phyloP scores from a whole-genome alignment of 306 rosid species.

The Vigna reflexopilosa region DNA sequence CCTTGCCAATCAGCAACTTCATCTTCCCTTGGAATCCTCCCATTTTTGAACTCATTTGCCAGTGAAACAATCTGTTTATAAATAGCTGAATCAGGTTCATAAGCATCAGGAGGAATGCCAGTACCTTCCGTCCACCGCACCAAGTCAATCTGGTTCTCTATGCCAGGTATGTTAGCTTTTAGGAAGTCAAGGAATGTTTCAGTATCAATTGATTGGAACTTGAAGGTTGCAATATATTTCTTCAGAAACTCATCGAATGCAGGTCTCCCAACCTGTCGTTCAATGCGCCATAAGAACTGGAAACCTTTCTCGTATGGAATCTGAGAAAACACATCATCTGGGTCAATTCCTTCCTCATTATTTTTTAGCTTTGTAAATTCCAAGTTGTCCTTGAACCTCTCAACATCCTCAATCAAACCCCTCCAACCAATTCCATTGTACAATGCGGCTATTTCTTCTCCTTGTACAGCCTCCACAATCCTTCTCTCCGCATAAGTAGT shows the following conservation, averaged over 20 bases:
- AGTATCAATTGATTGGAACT: constrained; percentile 88
- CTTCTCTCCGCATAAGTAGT: constrained; percentile 94
- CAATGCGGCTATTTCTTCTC: constrained; percentile 75
- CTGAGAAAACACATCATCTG: constrained; percentile 83
- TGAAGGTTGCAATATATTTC: constrained; percentile 83
- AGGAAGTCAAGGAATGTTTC: constrained; percentile 82
- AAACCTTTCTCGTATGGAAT: constrained; percentile 97
- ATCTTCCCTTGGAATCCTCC: constrained; percentile 85
- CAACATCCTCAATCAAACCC: constrained; percentile 72
- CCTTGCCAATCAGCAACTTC: constrained; percentile 95
- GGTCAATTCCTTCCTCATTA: constrained; percentile 88
- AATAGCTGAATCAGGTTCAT: constrained; percentile 80
- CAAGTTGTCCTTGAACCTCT: constrained; percentile 90
- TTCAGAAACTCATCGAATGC: constrained; percentile 86
- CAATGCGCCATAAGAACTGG: constrained; percentile 93
- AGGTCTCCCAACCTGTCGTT: constrained; percentile 85
- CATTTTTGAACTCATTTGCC: constrained; percentile 73
- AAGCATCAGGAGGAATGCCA: constrained; percentile 91
- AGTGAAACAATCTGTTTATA: constrained; percentile 67
- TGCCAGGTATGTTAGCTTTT: constrained; percentile 82
- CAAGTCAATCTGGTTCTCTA: constrained; percentile 79
- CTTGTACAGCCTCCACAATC: constrained; percentile 94
- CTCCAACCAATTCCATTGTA: constrained; percentile 92
- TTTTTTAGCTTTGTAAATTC: constrained; percentile 88
- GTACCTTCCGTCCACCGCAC: constrained; percentile 91